Conservation (phyloP, 2,329 filamentous ascomycete species). For the Cadophora malorum region DNA sequence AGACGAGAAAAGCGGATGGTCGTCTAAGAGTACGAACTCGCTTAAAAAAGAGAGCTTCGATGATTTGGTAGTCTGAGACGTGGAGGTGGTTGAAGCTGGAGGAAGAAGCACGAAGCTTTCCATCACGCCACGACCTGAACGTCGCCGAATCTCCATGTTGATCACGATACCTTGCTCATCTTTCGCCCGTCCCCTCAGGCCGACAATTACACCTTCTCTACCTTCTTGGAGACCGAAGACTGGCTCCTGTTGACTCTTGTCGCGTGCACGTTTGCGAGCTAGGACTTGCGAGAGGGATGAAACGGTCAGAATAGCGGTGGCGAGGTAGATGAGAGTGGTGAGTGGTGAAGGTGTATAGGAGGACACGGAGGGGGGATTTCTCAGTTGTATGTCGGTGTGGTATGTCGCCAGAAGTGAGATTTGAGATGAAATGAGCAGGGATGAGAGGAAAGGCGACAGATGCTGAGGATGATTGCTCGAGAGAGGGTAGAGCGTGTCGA, state of each 20-base stretch:
- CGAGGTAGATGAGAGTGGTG: constrained; percentile 78
- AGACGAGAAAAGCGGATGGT: constrained; percentile 73
- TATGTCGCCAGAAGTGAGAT: constrained; percentile 81
- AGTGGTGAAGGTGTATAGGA: constrained; percentile 73
- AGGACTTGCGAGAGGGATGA: constrained; percentile 78
- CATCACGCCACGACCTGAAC: constrained; percentile 48
- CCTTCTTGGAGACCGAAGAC: constrained; percentile 80
- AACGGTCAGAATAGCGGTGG: constrained; percentile 82
- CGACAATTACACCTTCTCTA: constrained; percentile 76
- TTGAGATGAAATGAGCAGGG: constrained; percentile 67
- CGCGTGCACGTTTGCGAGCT: constrained; percentile 74
- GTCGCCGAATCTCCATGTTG: constrained; percentile 84
- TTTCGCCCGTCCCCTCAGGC: constrained; percentile 52
- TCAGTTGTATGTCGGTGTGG: constrained; percentile 77
- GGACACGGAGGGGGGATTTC: constrained; percentile 35
- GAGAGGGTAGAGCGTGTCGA: constrained; percentile 80
- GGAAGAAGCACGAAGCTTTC: constrained; percentile 67
- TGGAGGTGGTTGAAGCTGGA: constrained; percentile 20
- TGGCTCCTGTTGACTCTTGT: constrained; percentile 77
- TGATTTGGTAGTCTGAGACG: constrained; percentile 22
- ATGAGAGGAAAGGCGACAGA: constrained; percentile 73
- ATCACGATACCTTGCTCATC: constrained; percentile 67
- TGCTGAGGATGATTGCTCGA: constrained; percentile 58
- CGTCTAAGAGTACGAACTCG: constrained; percentile 66
- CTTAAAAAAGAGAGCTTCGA: constrained; percentile 20